Conservation (phyloP, 352 stramenopile genomes). For the Pythium sp. region DNA sequence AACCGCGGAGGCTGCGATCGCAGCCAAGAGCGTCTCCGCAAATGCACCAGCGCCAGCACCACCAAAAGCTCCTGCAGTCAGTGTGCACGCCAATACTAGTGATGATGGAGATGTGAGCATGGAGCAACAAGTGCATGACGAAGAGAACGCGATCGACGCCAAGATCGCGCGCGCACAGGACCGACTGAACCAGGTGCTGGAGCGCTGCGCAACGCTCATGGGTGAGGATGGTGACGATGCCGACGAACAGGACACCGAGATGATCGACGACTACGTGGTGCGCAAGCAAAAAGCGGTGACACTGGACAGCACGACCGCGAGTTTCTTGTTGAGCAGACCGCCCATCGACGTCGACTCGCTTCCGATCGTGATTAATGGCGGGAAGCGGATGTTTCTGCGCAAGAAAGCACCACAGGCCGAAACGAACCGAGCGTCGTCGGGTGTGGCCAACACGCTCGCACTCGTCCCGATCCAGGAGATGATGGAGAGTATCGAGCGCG, state of each 20-base stretch:
- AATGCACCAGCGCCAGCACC: slow-evolving; percentile 1
- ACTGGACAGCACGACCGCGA: slow-evolving; percentile 31
- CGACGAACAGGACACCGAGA: slow-evolving; percentile 28
- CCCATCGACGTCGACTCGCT: slow-evolving; percentile 64
- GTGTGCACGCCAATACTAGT: background rate
- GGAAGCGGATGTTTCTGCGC: slow-evolving; percentile 59
- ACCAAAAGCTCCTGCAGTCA: background rate
- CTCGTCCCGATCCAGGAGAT: slow-evolving; percentile 54
- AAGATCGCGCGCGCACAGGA: slow-evolving; percentile 38
- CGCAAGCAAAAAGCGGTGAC: slow-evolving; percentile 28
- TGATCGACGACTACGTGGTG: slow-evolving; percentile 22
- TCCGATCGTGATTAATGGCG: slow-evolving; percentile 47
- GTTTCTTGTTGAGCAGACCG: slow-evolving; percentile 59
- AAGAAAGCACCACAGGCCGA: slow-evolving; percentile 36
- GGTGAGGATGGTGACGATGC: slow-evolving; percentile 47
- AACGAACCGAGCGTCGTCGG: slow-evolving; percentile 16
- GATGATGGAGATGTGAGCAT: background rate
- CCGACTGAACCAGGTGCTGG: slow-evolving; percentile 51
- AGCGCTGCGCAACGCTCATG: slow-evolving; percentile 58
- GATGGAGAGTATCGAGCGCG: slow-evolving; percentile 55
- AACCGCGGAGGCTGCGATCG: slow-evolving; percentile 31
- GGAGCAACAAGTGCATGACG: slow-evolving; percentile 1
- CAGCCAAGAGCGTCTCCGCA: slow-evolving; percentile 10
- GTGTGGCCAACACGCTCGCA: slow-evolving; percentile 19
- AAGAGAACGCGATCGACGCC: slow-evolving; percentile 19